Base-by-base conservation (phyloP, 352 stramenopile species). In the Phytopythium litorale region DNA sequence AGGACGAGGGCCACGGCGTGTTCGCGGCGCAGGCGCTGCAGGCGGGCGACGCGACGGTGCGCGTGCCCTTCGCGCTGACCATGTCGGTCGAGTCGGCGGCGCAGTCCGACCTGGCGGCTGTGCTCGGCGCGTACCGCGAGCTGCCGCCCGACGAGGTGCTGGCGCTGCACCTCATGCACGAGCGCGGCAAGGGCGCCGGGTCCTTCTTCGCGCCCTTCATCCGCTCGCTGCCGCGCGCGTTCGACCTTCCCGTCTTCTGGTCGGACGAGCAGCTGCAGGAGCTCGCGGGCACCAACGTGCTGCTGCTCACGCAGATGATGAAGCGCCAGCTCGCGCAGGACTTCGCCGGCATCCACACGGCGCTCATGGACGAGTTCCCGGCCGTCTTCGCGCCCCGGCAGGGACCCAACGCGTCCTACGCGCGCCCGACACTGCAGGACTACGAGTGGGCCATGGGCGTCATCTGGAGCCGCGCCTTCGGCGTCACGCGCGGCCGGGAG, bases 381-480 rank as follows among this genome's bases (percentile, higher is more conserved):
- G 59, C 62, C 21, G 35, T 64, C 1, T 57, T 64, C 28, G 56
- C 68, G 40, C 70, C 57, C 7, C 53, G 84, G 18, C 40, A 21
- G 40, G 19, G 40, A 30, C 76, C 71, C 11, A 30, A 83, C 16
- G 54, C 80, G 9, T 65, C 79, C 49, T 83, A 84, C 69, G 65
- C 63, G 18, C 81, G 75, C 1, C 51, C 51, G 32, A 66, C 67
- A 38, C 45, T 73, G 3, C 23, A 73, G 30, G 79, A 92, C 60
- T 92, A 92, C 63, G 73, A 69, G 46, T 92, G 84, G 84, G 84
- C 81, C 0, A 81, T 92, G 70, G 76, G 69, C 54, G 82, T 88
- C 57, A 87, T 92, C 40, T 92, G 81, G 81, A 90, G 76, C 64
- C 79, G 84, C 11, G 79, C 84, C 6, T 92, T 92, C 67, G 78